Evolutionary conservation across 1,284 basidiomycete species (phyloP).

Genomic region (Apiotrichum mycotoxinovorans): DNA sequence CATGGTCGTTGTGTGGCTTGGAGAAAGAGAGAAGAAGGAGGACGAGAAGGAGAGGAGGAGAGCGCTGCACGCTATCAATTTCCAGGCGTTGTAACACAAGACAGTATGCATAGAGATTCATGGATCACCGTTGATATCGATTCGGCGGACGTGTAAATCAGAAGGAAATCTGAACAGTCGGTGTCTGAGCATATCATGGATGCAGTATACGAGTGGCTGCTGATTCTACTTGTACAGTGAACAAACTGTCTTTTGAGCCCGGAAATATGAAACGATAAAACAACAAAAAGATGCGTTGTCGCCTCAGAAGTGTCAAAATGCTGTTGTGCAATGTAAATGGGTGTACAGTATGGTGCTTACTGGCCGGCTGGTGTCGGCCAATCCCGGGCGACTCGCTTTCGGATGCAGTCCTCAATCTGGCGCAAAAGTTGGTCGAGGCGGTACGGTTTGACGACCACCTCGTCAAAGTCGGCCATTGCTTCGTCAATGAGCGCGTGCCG

Average conservation of each 20-base stretch:
- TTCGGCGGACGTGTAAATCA: too few relatives aligned
- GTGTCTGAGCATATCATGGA: too few relatives aligned
- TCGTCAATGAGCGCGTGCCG: constrained; percentile 13
- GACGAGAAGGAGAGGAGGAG: constrained; percentile 85
- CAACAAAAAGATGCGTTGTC: too few relatives aligned
- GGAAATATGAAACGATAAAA: too few relatives aligned
- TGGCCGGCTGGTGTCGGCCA: too few relatives aligned
- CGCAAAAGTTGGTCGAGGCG: constrained; percentile 13
- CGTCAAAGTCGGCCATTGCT: constrained; percentile 21
- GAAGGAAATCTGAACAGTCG: too few relatives aligned
- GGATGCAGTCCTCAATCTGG: background rate
- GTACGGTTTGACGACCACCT: constrained; percentile 39
- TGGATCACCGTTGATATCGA: background rate
- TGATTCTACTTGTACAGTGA: too few relatives aligned
- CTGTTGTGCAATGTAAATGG: too few relatives aligned
- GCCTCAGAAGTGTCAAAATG: too few relatives aligned
- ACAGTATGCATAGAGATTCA: background rate
- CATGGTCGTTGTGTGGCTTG: constrained; percentile 77
- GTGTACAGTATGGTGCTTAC: too few relatives aligned
- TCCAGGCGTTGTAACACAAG: constrained; percentile 72
- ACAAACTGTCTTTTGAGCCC: too few relatives aligned
- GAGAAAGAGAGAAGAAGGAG: constrained; percentile 90
- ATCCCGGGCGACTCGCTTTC: background rate
- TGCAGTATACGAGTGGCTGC: too few relatives aligned
- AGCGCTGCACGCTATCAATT: constrained; percentile 91